phyloP scores from a whole-genome alignment of 345 rosid genomes.

The Noccaea bulbosa region DNA sequence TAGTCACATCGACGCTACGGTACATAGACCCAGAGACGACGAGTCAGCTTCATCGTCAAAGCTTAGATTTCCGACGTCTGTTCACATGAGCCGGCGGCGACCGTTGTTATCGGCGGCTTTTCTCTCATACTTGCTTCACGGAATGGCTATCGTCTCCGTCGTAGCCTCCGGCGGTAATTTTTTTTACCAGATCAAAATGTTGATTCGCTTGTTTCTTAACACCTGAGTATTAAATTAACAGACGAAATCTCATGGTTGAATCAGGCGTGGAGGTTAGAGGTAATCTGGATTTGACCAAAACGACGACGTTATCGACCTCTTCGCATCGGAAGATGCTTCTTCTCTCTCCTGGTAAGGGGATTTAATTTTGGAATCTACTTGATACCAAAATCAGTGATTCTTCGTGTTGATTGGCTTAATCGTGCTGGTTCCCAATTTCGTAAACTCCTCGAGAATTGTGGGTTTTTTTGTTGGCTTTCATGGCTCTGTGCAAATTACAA shows the following conservation, averaged over 20 bases:
- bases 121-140: slow-evolving; percentile 16
- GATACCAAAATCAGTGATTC: slow-evolving; percentile 25
- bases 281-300: slow-evolving; percentile 3
- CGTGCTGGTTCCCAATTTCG: slow-evolving; percentile 26
- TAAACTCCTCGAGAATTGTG: slow-evolving; percentile 33
- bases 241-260: background rate
- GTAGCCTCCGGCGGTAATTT: background rate
- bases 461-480: slow-evolving; percentile 1
- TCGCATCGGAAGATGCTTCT: slow-evolving; percentile 63
- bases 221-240: slow-evolving; percentile 14
- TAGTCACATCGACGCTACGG: slow-evolving; percentile 18
- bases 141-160: slow-evolving; percentile 28
- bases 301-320: slow-evolving; percentile 19
- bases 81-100: slow-evolving; percentile 34
- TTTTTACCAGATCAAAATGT: background rate
- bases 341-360: slow-evolving; percentile 45
- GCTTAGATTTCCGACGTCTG: background rate
- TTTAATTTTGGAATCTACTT: background rate
- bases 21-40: background rate
- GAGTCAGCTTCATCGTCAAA: slow-evolving; percentile 13
- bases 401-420: slow-evolving; percentile 17
- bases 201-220: background rate
- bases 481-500: background rate
- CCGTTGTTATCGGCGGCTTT: slow-evolving; percentile 5
- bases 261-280: slow-evolving; percentile 30